Evolutionary conservation across 805 yeast species (phyloP).

Genomic region (Isabelozyma pseudorhagii): DNA sequence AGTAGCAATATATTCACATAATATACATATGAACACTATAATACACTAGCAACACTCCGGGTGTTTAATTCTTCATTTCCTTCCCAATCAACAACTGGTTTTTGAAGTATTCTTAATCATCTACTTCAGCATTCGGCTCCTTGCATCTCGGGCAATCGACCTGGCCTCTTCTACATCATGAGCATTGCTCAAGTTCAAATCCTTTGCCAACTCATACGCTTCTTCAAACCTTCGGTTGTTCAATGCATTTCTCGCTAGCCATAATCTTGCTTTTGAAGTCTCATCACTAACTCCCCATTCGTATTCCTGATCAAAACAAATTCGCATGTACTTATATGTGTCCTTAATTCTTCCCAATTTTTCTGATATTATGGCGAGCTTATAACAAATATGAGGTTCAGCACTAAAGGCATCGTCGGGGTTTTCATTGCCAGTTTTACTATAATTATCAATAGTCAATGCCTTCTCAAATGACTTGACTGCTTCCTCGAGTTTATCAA

Average conservation of each 20-base stretch:
- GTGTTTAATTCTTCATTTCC: not conserved
- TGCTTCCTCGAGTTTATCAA: slow-evolving; percentile 68
- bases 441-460: slow-evolving; percentile 45
- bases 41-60: not conserved
- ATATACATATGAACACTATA: not conserved
- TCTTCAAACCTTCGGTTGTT: slow-evolving; percentile 53
- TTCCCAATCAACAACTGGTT: not conserved
- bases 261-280: slow-evolving; percentile 74
- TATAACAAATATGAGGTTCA: slow-evolving; percentile 54
- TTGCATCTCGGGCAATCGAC: slow-evolving; percentile 73
- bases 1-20: not conserved
- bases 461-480: slow-evolving; percentile 82
- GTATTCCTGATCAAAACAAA: slow-evolving; percentile 62
- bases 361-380: slow-evolving; percentile 67
- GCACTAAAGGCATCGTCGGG: slow-evolving; percentile 8
- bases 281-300: slow-evolving; percentile 70
- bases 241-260: slow-evolving; percentile 77
- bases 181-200: slow-evolving; percentile 65
- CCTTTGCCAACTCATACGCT: slow-evolving; percentile 73
- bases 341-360: slow-evolving; percentile 48
- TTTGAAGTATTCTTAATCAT: not conserved
- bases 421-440: slow-evolving; percentile 10
- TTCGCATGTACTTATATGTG: slow-evolving; percentile 61
- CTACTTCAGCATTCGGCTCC: slow-evolving; percentile 42
- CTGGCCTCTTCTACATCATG: slow-evolving; percentile 89